Evolutionary conservation across 2,329 filamentous ascomycete genomes (phyloP).

Genomic region (Pestalotiopsis sp.): DNA sequence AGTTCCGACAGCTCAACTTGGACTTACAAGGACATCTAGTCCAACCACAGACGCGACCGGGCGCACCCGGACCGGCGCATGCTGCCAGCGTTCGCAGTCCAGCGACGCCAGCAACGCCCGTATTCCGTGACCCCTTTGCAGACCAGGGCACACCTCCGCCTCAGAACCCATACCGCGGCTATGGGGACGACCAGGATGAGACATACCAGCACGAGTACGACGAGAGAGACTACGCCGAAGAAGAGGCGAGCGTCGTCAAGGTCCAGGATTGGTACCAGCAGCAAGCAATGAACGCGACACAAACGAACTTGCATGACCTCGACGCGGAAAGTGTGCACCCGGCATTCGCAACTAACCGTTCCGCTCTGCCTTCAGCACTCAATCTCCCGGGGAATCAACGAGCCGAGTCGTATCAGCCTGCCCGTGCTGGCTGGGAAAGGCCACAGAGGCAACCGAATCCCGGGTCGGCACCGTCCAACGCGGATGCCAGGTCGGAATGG

Average conservation of each 20-base stretch:
- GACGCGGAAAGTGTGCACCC: not conserved
- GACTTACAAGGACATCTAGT: not conserved
- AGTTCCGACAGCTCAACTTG: not conserved
- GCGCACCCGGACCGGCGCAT: not conserved
- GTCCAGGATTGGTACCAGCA: not conserved
- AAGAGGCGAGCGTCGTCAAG: not conserved
- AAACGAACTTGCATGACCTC: not conserved
- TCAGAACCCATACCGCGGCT: not conserved
- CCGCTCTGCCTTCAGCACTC: slow-evolving; percentile 2
- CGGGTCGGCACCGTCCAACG: no score
- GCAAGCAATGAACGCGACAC: not conserved
- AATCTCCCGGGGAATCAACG: not conserved
- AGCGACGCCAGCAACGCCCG: not conserved
- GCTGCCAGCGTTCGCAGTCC: not conserved
- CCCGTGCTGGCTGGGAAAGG: not conserved
- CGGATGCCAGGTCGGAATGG: not conserved
- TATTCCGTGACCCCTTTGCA: not conserved
- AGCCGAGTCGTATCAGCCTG: not conserved
- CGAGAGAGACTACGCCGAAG: not conserved
- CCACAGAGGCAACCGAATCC: not conserved
- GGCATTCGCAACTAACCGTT: not conserved
- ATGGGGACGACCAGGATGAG: not conserved
- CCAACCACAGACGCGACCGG: not conserved
- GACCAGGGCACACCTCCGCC: no score
- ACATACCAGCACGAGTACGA: slow-evolving; percentile 8